phyloP scores from a whole-genome alignment of 2,329 filamentous ascomycete species.

The Cladorrhinum sp. region DNA sequence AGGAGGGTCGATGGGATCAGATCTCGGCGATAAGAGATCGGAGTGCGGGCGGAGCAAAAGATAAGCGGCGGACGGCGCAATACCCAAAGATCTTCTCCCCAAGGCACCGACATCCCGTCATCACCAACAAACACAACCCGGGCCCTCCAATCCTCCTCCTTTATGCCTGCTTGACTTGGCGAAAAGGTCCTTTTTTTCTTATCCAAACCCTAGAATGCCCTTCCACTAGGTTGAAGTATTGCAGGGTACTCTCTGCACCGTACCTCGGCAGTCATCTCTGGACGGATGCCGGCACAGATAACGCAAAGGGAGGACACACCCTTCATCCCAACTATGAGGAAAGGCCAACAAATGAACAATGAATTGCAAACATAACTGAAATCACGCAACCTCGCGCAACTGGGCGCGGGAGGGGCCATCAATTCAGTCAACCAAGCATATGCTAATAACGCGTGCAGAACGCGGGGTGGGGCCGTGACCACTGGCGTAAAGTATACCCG shows the following conservation, averaged over 20 bases:
- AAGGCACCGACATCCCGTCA: not conserved
- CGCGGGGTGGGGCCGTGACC: not conserved
- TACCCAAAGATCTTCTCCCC: not conserved
- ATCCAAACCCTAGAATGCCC: not conserved
- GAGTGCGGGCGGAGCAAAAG: not conserved
- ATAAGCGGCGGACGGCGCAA: not conserved
- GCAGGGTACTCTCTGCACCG: not conserved
- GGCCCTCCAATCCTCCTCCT: not conserved
- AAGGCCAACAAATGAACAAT: not conserved
- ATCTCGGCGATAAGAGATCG: constrained; percentile 7
- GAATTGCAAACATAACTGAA: not conserved
- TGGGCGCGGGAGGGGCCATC: not conserved
- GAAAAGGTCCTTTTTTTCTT: not conserved
- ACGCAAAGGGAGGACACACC: not conserved
- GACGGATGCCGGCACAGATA: constrained; percentile 5
- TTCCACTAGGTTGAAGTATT: not conserved
- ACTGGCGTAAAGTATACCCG: not conserved
- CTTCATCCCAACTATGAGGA: not conserved
- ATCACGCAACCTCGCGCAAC: constrained; percentile 9
- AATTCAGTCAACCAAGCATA: constrained; percentile 2
- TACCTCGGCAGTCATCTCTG: not conserved
- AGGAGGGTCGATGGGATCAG: not conserved
- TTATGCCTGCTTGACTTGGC: constrained; percentile 1
- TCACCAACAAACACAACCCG: not conserved
- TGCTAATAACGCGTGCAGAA: constrained; percentile 2